Evolutionary conservation across 139 green algal species (phyloP), one percentile per base, ranked within the genome.

Genomic region (Micractinium sp.): DNA sequence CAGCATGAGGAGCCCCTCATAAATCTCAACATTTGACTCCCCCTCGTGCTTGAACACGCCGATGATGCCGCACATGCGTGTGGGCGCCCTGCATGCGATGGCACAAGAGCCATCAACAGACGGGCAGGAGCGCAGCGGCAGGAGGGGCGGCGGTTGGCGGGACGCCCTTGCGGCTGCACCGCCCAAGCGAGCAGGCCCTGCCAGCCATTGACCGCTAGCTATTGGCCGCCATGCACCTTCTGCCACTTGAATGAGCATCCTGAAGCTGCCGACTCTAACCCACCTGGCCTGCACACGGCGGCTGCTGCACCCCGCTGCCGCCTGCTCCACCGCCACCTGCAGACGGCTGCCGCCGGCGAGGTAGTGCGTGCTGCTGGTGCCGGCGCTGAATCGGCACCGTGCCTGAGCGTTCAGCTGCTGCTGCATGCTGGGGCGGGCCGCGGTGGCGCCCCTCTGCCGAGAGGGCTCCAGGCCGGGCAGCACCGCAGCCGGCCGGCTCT

Each of bases 1-100:
- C 83, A 99, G 95, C 97, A 99, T 99, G 12, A 99, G 94, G 85
- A 99, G 89, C 16, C 95, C 97, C 90, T 99, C 97, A 90, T 99
- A 99, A 35, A 99, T 89, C 93, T 99, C 97, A 22, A 95, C 93
- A 60, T 96, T 97, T 15, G 94, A 96, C 66, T 88, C 56, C 73
- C 97, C 96, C 53, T 96, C 90, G 38, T 95, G 92, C 89, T 96
- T 97, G 92, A 95, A 97, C 73, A 99, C 96, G 82, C 97, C 97
- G 81, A 99, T 97, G 90, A 99, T 99, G 85, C 97, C 97, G 91
- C 97, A 99, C 94, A 96, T 96, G 47, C 91, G 93, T 2, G 91
- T 87, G 25, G 86, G 91, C 56, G 53, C 27, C 87, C 87, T 90
- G 87, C 67, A 53, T 18, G 39, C 56, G 71, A 53, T 7, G 4